Evolutionary conservation across 257 asterid genomes (phyloP), one percentile per base, ranked within the genome.

Genomic region (Solanum stenotomum): DNA sequence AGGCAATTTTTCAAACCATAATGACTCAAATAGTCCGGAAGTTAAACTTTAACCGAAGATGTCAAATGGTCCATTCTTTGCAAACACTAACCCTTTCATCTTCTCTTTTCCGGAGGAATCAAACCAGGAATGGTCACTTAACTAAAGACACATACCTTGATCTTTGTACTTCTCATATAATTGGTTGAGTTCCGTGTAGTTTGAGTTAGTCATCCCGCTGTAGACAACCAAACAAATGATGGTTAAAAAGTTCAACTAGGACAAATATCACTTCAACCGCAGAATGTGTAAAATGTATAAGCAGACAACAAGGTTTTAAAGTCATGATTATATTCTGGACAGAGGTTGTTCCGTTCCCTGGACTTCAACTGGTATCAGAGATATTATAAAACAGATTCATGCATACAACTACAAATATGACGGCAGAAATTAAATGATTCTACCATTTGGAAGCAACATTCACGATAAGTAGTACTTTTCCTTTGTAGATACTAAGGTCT

Each of bases 171-270:
- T 92, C 65, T 90, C 92, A 56, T 96, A 94, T 87, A 94, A 91
- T 75, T 94, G 95, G 88, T 94, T 95, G 46, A 96, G 90, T 94
- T 95, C 98, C 1, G 90, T 87, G 91, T 96, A 96, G 92, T 95
- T 96, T 27, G 99, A 92, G 91, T 94, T 95, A 75, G 99, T 96
- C 98, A 95, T 90, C 91, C 99, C 99, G 86, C 98, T 95, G 91
- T 88, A 86, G 75, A 88, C 52, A 75, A 90, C 85, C 63, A 40
- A 82, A 78, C 63, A 76, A 31, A 70, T 38, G 2, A 61, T 29
- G 63, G 49, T 27, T 10, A 74, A 16, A 56, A 56, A 14, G 78
- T 49, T 91, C 82, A 89, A 76, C 61, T 15, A n/a, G 25, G 34
- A 61, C 10, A 78, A 52, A 56, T n/a, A 52, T 38, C 88, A 83